Evolutionary conservation across 352 stramenopile genomes (phyloP), one percentile per base, ranked within the genome.

Genomic region (Pythium aphanidermatum): DNA sequence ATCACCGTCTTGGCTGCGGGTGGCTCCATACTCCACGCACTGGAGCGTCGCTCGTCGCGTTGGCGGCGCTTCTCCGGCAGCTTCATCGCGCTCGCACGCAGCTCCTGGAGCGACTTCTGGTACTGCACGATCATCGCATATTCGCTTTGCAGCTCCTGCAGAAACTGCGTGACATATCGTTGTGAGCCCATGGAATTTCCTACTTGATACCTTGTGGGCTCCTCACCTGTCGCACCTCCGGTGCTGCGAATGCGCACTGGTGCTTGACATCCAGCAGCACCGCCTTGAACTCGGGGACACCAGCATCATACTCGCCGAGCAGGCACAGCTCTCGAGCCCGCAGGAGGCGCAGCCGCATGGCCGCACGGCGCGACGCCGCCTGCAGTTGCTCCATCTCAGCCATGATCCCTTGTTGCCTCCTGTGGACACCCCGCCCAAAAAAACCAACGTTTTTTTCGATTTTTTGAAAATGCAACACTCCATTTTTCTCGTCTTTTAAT

Each of bases 311-410:
- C 37, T 87, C 68, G 24, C 72, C 75, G 5, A 85, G 39, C 12
- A 85, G 62, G 62, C 70, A 87, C 37, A 85, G 58, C 63, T 85
- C 75, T 19, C 73, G 37, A 21, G 72, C 72, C 12, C 72, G 70
- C 47, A 85, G 45, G 16, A 87, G 61, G 34, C 57, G 58, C 12
- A 65, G 58, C 17, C 61, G 50, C 34, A 45, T 32, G 24, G 33
- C 47, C 30, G 43, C 27, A 23, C 38, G 42, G 14, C 9, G 24
- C 12, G 41, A n/a, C 10, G 49, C 25, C 13, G 46, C 30, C 14
- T 12, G 27, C 20, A 26, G 19, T 19, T 28, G 35, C 16, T 32
- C 12, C 28, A 13, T 34, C 14, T 16, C 8, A 13, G 29, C 27
- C 29, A 39, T 49, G 14, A 19, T 31, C 20, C 12, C 37, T 19